phyloP scores from a whole-genome alignment of 1,284 basidiomycete species.

The Phylloporus sp. region DNA sequence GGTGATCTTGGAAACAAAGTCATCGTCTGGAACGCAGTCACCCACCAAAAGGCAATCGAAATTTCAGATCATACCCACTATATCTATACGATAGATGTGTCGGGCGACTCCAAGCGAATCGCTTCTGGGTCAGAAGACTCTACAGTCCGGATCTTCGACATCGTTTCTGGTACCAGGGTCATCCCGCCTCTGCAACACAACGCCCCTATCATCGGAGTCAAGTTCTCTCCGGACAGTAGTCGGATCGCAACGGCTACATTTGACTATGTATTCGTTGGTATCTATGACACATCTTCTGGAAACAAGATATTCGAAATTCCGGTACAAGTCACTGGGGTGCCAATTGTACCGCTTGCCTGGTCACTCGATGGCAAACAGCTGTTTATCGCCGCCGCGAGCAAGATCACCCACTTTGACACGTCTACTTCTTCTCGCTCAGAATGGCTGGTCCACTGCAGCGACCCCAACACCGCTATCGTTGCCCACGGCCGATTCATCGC shows the following conservation, averaged over 20 bases:
- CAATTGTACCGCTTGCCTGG: constrained; percentile 6
- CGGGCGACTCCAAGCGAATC: constrained; percentile 2
- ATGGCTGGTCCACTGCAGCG: background rate
- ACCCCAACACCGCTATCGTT: background rate
- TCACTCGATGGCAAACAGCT: constrained; percentile 4
- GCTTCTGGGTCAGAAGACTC: constrained; percentile 4
- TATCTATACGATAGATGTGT: constrained; percentile 4
- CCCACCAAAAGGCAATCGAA: background rate
- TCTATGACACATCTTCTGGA: constrained; percentile 2
- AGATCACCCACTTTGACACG: constrained; percentile 2
- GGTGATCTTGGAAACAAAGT: background rate
- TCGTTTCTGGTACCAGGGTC: background rate
- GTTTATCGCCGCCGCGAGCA: background rate
- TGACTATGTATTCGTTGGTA: background rate
- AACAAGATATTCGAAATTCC: background rate
- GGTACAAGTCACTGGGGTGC: background rate
- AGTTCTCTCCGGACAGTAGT: background rate
- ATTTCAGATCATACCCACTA: background rate
- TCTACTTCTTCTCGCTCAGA: background rate
- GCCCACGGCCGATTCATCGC: background rate
- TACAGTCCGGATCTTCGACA: constrained; percentile 3
- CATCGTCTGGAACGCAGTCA: background rate
- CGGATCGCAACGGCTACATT: background rate
- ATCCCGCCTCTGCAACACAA: background rate
- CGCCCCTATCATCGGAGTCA: constrained; percentile 1